phyloP scores from a whole-genome alignment of 2,329 filamentous ascomycete genomes.

The Aureobasidium sp. region DNA sequence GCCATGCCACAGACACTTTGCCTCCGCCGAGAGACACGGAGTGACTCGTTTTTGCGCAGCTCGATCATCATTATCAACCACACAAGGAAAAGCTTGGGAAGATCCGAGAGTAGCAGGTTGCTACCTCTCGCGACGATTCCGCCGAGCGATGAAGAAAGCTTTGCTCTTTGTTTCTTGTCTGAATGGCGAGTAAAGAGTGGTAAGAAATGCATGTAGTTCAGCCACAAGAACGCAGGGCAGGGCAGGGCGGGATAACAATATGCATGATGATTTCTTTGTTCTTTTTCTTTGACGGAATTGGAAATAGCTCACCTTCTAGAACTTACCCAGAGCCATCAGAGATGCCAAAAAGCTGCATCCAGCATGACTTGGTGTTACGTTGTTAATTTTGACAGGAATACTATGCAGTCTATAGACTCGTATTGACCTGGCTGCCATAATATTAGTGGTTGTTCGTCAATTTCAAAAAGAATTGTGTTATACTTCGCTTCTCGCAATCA shows the following conservation, averaged over 20 bases:
- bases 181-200: neutral
- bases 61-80: neutral
- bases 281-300: neutral
- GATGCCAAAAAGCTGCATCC: neutral
- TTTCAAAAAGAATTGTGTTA: too few relatives aligned
- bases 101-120: neutral
- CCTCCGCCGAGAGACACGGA: too few relatives aligned
- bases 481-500: too few relatives aligned
- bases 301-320: neutral
- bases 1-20: neutral
- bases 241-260: too few relatives aligned
- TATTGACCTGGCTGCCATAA: neutral
- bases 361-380: too few relatives aligned
- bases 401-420: neutral
- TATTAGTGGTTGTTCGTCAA: too few relatives aligned
- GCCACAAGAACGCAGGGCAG: neutral
- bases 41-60: neutral
- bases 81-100: neutral
- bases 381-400: neutral
- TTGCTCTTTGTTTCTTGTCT: neutral
- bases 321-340: neutral
- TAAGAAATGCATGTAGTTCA: neutral
- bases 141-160: neutral
- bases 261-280: neutral
- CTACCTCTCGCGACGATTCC: neutral